phyloP scores from a whole-genome alignment of 352 stramenopile species.

The Pythium brachiatum region DNA sequence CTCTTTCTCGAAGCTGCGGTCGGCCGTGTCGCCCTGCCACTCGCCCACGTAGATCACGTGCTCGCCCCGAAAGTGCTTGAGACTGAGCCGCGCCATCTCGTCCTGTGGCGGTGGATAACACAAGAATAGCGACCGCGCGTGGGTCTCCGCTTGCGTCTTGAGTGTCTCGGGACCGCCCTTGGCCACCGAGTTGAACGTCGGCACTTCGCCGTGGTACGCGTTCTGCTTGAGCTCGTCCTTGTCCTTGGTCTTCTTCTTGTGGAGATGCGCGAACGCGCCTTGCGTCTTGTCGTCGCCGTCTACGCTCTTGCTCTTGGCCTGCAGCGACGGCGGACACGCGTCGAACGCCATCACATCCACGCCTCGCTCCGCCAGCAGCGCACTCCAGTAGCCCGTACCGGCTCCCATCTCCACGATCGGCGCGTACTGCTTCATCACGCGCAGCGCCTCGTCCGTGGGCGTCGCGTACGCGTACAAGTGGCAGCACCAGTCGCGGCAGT shows the following conservation, averaged over 20 bases:
- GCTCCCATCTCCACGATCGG: constrained; percentile 89
- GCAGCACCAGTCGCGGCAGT: constrained; percentile 73
- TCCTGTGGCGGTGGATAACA: constrained; percentile 69
- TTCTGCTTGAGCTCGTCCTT: constrained; percentile 31
- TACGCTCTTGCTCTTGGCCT: background rate
- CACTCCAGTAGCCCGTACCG: constrained; percentile 88
- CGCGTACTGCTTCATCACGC: constrained; percentile 44
- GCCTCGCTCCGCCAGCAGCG: constrained; percentile 66
- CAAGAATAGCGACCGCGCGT: constrained; percentile 52
- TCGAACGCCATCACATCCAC: constrained; percentile 81
- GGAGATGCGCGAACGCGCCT: constrained; percentile 17
- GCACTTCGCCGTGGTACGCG: constrained; percentile 62
- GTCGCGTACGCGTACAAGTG: constrained; percentile 76
- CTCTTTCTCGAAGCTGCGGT: constrained; percentile 62
- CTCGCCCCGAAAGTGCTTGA: constrained; percentile 62
- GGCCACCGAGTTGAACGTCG: constrained; percentile 58
- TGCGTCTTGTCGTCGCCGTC: constrained; percentile 4
- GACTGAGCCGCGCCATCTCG: constrained; percentile 54
- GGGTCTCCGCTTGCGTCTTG: constrained; percentile 31
- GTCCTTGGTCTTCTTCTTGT: constrained; percentile 19
- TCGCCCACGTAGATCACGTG: constrained; percentile 71
- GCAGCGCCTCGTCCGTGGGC: constrained; percentile 50
- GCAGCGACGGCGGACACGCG: constrained; percentile 41
- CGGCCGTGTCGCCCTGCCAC: constrained; percentile 76
- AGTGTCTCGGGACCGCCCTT: constrained; percentile 59